Percentiles rank a stretch among this genome's conserved stretches.
phyloP scores from a whole-genome alignment of 2,329 filamentous ascomycete species.

The Trichocomaceae sp. region DNA sequence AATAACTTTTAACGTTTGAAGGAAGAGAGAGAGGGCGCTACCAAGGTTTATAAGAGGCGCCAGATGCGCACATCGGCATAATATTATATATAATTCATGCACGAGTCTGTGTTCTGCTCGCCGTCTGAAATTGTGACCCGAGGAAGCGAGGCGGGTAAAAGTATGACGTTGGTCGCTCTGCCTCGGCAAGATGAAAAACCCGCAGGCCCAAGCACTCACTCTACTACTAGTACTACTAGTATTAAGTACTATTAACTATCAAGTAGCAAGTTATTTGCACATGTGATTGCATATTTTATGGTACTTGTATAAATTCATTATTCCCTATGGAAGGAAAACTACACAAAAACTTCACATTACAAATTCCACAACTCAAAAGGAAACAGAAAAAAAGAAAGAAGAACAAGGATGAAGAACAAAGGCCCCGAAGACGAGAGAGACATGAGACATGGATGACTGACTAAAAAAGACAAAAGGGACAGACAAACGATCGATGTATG shows the following conservation, averaged over 20 bases:
- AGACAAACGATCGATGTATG: neutral
- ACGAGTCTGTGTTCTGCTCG: neutral
- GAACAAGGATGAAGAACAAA: neutral
- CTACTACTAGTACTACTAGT: too few relatives aligned
- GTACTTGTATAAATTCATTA: conserved; percentile 23
- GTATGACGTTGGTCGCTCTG: conserved; percentile 15
- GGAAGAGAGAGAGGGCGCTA: neutral
- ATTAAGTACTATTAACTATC: too few relatives aligned
- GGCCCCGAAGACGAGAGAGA: conserved; percentile 12
- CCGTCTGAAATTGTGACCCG: neutral
- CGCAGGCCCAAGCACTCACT: neutral
- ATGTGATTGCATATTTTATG: too few relatives aligned
- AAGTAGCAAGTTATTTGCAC: neutral
- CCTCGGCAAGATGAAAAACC: conserved; percentile 9
- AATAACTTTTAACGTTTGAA: too few relatives aligned
- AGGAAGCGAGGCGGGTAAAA: neutral
- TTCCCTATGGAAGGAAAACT: conserved; percentile 23
- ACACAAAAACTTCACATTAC: conserved; percentile 12
- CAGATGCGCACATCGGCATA: neutral
- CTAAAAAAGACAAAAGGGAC: conserved; percentile 2
- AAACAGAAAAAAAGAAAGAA: neutral
- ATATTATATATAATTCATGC: neutral
- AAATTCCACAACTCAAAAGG: conserved; percentile 5
- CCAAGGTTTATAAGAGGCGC: too few relatives aligned
- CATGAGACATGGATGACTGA: conserved; percentile 12